Base-by-base conservation (phyloP, 139 green algal species). In the Yamagishiella unicocca region DNA sequence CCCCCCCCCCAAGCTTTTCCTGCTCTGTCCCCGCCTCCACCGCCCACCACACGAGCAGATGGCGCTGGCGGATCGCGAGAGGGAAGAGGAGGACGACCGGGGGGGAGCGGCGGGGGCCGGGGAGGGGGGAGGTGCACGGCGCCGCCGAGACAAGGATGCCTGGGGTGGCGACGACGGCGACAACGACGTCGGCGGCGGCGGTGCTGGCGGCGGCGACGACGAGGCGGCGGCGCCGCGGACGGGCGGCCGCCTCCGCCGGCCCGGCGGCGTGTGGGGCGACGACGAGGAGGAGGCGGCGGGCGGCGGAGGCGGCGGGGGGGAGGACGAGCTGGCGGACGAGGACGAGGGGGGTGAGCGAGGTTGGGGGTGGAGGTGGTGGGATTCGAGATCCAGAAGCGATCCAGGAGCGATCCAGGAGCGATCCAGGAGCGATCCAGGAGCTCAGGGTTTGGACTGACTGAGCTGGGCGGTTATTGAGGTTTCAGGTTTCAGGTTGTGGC, bases 51-150 rank as follows among this genome's bases (percentile, higher is more conserved):
- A 67, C 58, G 6, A 5, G 2, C 38, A 85, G 79, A 85, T 85
- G 79, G 79, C 61, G 7, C 40, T 85, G 58, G 79, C 75, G 61
- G 79, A 85, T 31, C 42, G 61, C 22, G 79, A 85, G 53, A 27
- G 40, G 17, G 79, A 85, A 40, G 61, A 85, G 79, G 38, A 46
- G 29, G 79, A 85, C 40, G 43, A 31, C 4, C 17, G 19, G 1
- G 46, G 50, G 10, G 46, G 74, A 50, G 37, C 50, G 50, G 46
- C 17, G 46, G 25, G 50, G 72, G 14, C 43, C 5, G 1, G 27
- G 27, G 71, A 4, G 40, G 35, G 2, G 71, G 38, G 9, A 35
- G 19, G 6, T 22, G 2, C 72, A 64, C n/a, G 7, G 43, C 72
- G 72, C 55, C 46, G 55, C 55, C 46, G 37, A 37, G 31, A 19